These are phyloP conservation scores for Tolypocladium guangdongense DNA, from an alignment of 2,329 filamentous ascomycete genomes.

Conservation along the genomic window DNA sequence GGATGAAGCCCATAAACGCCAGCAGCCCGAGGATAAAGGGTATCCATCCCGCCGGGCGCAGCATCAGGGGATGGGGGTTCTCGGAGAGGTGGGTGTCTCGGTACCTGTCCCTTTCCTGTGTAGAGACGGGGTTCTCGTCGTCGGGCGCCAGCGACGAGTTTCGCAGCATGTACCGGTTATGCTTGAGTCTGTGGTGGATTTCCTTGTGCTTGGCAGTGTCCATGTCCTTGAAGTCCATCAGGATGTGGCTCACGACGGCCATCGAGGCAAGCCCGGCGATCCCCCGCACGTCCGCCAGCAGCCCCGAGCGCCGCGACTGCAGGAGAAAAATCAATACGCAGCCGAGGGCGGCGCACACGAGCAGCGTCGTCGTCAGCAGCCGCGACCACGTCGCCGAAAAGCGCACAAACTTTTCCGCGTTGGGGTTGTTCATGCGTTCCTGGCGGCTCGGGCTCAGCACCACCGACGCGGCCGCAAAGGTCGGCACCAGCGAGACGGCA, in stretches of 20 bases:
- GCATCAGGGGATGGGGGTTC: slow-evolving; percentile 60
- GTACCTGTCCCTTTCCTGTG: slow-evolving; percentile 33
- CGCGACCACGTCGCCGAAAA: slow-evolving; percentile 51
- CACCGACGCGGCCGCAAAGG: slow-evolving; percentile 53
- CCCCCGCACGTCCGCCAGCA: slow-evolving; percentile 58
- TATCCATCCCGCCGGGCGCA: slow-evolving; percentile 47
- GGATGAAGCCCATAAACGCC: slow-evolving; percentile 46
- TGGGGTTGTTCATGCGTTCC: slow-evolving; percentile 29
- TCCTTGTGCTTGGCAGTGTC: slow-evolving; percentile 55
- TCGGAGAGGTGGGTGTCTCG: slow-evolving; percentile 38
- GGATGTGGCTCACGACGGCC: slow-evolving; percentile 62
- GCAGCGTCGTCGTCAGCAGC: slow-evolving; percentile 43
- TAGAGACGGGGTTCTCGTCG: slow-evolving; percentile 32
- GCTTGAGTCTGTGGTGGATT: slow-evolving; percentile 57
- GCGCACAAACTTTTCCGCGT: slow-evolving; percentile 39
- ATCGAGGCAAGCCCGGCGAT: slow-evolving; percentile 66
- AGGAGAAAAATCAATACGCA: slow-evolving; percentile 49
- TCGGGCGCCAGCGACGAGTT: slow-evolving; percentile 62
- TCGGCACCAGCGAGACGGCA: slow-evolving; percentile 58
- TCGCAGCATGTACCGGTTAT: slow-evolving; percentile 56
- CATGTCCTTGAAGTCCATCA: slow-evolving; percentile 63
- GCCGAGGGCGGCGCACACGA: slow-evolving; percentile 47
- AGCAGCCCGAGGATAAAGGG: slow-evolving; percentile 49
- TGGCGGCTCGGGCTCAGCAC: slow-evolving; percentile 41
- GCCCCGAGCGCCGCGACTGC: slow-evolving; percentile 50